Evolutionary conservation across 2,329 filamentous ascomycete species (phyloP).

Genomic region (Purpureocillium lavendulum): DNA sequence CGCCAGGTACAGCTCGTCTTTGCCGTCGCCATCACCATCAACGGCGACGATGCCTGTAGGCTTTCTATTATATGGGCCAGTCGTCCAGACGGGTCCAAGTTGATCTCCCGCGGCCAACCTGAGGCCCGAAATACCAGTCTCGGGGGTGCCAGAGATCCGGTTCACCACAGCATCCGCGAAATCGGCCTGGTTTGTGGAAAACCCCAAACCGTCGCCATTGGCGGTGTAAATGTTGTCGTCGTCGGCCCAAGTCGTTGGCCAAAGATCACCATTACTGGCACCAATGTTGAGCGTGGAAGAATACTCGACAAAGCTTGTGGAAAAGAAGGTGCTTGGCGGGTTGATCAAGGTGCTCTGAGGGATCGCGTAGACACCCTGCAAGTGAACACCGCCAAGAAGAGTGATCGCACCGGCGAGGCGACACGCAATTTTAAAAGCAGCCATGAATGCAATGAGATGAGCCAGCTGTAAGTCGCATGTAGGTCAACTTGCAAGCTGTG

Average conservation of each 20-base stretch:
- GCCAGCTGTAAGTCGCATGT: too few relatives aligned
- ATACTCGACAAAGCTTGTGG: too few relatives aligned
- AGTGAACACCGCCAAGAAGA: too few relatives aligned
- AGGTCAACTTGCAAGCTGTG: too few relatives aligned
- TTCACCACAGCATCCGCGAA: slow-evolving; percentile 3
- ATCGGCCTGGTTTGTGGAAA: slow-evolving; percentile 2
- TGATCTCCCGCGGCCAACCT: background rate
- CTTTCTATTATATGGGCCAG: slow-evolving; percentile 3
- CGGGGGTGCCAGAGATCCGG: slow-evolving; percentile 1
- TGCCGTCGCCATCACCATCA: slow-evolving; percentile 3
- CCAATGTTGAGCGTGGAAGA: slow-evolving; percentile 1
- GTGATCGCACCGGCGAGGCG: too few relatives aligned
- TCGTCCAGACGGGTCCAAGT: slow-evolving; percentile 2
- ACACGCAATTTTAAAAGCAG: too few relatives aligned
- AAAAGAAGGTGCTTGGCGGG: too few relatives aligned
- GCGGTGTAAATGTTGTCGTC: slow-evolving; percentile 4
- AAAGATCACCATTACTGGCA: slow-evolving; percentile 2
- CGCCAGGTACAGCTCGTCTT: slow-evolving; percentile 3
- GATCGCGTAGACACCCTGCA: too few relatives aligned
- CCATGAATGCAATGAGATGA: too few relatives aligned
- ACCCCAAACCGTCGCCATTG: slow-evolving; percentile 2
- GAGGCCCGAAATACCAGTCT: slow-evolving; percentile 1
- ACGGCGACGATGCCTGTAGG: slow-evolving; percentile 3
- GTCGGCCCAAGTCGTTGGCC: slow-evolving; percentile 4
- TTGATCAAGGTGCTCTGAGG: too few relatives aligned